Base-by-base conservation (phyloP, 2,329 filamentous ascomycete genomes). In the Sarocladium kiliense region DNA sequence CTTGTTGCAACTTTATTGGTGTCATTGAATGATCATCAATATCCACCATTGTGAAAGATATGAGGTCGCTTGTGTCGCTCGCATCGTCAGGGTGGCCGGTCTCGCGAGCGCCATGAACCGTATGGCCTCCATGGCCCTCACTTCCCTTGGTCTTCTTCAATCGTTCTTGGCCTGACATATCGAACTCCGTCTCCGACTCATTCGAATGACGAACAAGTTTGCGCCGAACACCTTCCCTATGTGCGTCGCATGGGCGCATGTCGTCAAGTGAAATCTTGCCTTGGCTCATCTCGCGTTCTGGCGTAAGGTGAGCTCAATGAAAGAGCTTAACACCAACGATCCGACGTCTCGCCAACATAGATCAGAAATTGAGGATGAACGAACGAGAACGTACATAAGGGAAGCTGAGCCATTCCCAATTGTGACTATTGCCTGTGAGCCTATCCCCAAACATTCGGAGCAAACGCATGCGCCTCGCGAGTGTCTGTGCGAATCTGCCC, bases 251-350 rank as follows among this genome's bases (percentile, higher is more conserved):
- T 25, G 49, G 56, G 16, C 58, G 57, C 51, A 59, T 60, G 18
- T 61, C 56, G 19, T 59, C 58, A 32, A 60, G 56, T 25, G 37
- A 56, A 26, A 59, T 55, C 23, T 50, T 59, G 14, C 54, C 56
- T 25, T 56, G 54, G 6, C 23, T 16, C 41, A 44, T 44, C n/a
- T 19, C n/a, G 9, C 37, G 37, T 19, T 12, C n/a, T 18, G n/a
- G 9, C 6, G 37, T 12, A 12, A n/a, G n/a, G 18, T n/a, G 10
- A 12, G n/a, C 9, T 41, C 10, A 19, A 41, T 7, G n/a, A n/a
- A n/a, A n/a, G n/a, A n/a, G n/a, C n/a, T n/a, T n/a, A n/a, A n/a
- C n/a, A n/a, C n/a, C n/a, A n/a, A n/a, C n/a, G n/a, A n/a, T n/a
- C n/a, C n/a, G n/a, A n/a, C n/a, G n/a, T n/a, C n/a, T n/a, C n/a